Base-by-base conservation (phyloP, 176 grass and related monocot genomes). In the Typha latifolia region DNA sequence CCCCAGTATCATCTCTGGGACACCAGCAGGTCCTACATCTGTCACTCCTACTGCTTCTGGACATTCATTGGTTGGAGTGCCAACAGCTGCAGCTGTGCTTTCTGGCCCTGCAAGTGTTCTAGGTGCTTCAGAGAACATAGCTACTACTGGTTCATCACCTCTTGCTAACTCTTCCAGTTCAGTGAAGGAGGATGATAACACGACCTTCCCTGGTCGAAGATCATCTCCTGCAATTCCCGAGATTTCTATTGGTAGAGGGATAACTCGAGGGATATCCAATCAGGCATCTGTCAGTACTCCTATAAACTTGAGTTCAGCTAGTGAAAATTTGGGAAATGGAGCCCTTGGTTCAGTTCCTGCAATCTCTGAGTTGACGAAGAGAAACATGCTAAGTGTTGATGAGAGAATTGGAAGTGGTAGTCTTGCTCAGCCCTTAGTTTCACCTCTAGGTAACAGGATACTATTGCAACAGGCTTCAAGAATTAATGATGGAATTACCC, bases 131-230 rank as follows among this genome's bases (percentile, higher is more conserved):
- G 89, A 99, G 65, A 82, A 49, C 19, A 75, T 74, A 19, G 68
- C 88, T 79, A 37, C 73, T 82, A 61, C 75, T 78, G 37, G 72
- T 61, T 70, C 83, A 55, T 19, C 70, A 72, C 53, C 77, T 72
- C 78, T 80, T 76, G 56, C 70, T 63, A 89, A 74, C 67, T 74
- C 75, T 90, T 77, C 86, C 50, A 71, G 23, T 51, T 50, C 79
- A 18, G 62, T 72, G 63, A 99, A 90, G 80, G 95, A 99, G 69
- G 95, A 99, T 73, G 95, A 90, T 63, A 78, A 49, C 53, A 82
- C 80, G 84, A 87, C 34, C 62, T 79, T 93, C 66, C 83, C 89
- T 73, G 83, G 68, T 9, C 82, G 78, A 12, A 81, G 85, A 68
- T 62, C 85, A 63, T 96, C 89, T 74, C 95, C 95, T 69, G 83